Conservation (phyloP, 306 rosid genomes). For the Sophora flavescens region DNA sequence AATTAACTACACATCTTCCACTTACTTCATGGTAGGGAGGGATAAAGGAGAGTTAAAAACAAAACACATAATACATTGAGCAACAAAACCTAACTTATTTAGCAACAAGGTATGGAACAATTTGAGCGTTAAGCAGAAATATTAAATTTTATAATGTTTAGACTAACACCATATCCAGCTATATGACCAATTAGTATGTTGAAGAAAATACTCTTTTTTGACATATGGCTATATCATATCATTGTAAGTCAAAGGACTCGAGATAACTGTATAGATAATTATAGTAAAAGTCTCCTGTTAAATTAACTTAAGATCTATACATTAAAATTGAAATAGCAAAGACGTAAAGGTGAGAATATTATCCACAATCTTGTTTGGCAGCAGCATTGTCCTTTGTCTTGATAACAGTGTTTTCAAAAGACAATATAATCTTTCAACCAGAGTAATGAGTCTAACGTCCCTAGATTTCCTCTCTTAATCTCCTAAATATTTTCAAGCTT, state of each 20-base stretch:
- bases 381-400: neutral
- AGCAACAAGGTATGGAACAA: constrained; percentile 12
- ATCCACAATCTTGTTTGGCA: neutral
- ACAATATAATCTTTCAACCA: neutral
- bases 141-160: neutral
- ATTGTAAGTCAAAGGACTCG: neutral
- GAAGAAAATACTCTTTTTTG: neutral
- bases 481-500: neutral
- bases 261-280: neutral
- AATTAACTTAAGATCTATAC: neutral
- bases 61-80: neutral
- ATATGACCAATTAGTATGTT: neutral
- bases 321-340: neutral
- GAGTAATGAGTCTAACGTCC: neutral
- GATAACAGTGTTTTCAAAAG: neutral
- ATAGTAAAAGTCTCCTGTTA: neutral
- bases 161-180: neutral
- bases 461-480: constrained; percentile 19
- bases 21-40: neutral
- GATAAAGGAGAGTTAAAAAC: neutral
- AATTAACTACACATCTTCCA: constrained; percentile 9
- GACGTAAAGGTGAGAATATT: neutral
- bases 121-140: neutral
- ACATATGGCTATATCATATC: neutral
- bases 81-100: constrained; percentile 9